Conservation (phyloP, 2,329 filamentous ascomycete genomes). For the Chalaropsis ovoidea region DNA sequence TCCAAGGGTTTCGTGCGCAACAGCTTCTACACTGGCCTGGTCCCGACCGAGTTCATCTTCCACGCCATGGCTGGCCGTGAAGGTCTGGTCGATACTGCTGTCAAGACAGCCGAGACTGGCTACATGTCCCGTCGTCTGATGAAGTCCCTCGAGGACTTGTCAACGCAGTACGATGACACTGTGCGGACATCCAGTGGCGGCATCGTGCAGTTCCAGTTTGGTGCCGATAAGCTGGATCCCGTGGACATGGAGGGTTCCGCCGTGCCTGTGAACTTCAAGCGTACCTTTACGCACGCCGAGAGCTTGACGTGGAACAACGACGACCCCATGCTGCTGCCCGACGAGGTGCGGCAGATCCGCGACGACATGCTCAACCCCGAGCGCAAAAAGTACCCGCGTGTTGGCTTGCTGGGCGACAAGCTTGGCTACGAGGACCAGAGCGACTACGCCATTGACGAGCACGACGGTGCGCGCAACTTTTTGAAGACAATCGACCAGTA, state of each 20-base stretch:
- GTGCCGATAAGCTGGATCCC: conserved; percentile 88
- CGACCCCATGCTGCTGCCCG: conserved; percentile 61
- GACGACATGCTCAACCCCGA: conserved; percentile 57
- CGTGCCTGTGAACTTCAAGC: conserved; percentile 81
- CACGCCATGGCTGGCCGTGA: conserved; percentile 98
- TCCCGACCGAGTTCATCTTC: conserved; percentile 89
- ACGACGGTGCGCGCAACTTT: conserved; percentile 75
- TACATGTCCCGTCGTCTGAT: conserved; percentile 98
- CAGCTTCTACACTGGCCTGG: conserved; percentile 89
- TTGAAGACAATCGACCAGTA: conserved; percentile 67
- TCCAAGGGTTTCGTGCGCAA: conserved; percentile 95
- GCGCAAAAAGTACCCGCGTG: conserved; percentile 52
- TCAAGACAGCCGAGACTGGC: conserved; percentile 96
- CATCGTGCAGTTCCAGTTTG: conserved; percentile 95
- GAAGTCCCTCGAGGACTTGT: conserved; percentile 94
- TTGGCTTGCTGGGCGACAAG: conserved; percentile 50
- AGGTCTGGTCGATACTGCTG: conserved; percentile 95
- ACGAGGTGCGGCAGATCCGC: conserved; percentile 61
- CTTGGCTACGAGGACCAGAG: conserved; percentile 61
- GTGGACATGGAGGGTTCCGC: conserved; percentile 96
- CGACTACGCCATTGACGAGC: conserved; percentile 61
- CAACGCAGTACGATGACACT: conserved; percentile 86
- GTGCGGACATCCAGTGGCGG: conserved; percentile 81
- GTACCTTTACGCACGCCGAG: conserved; percentile 77
- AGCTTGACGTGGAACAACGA: conserved; percentile 67